These are phyloP conservation scores for Calendula officinalis DNA, from an alignment of 129 eudicot species.

Conservation along the genomic window DNA sequence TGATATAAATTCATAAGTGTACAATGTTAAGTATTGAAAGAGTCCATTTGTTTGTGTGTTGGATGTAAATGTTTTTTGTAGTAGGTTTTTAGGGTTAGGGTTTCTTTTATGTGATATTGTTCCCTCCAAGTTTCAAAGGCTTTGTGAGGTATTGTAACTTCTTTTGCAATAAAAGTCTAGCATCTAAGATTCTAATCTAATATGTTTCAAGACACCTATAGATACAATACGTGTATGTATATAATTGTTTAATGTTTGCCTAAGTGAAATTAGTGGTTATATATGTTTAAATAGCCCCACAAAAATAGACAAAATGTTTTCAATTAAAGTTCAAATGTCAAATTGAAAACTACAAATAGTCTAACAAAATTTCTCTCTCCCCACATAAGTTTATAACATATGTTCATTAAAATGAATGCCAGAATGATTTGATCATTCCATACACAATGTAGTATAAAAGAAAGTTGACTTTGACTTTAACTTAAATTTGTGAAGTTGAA, in stretches of 20 bases:
- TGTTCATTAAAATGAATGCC: neutral
- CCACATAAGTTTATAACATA: neutral
- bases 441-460: neutral
- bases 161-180: constrained; percentile 30
- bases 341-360: neutral
- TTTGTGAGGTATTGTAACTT: constrained; percentile 36
- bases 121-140: constrained; percentile 43
- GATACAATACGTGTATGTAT: neutral
- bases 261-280: neutral
- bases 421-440: neutral
- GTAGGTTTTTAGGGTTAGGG: constrained; percentile 34
- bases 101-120: constrained; percentile 34
- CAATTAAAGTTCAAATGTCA: no score
- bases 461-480: neutral
- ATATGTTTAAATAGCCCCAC: no score
- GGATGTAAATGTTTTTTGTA: constrained; percentile 41
- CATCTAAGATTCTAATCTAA: constrained; percentile 10
- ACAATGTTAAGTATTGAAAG: constrained; percentile 24
- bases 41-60: constrained; percentile 47
- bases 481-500: constrained; percentile 7
- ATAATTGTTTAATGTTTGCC: neutral
- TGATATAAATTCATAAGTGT: constrained; percentile 29
- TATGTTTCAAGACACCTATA: constrained; percentile 19
- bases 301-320: no score
- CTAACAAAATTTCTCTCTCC: neutral